Evolutionary conservation across 164 flowering plant species (phyloP).

Genomic region (Annona cherimola): DNA sequence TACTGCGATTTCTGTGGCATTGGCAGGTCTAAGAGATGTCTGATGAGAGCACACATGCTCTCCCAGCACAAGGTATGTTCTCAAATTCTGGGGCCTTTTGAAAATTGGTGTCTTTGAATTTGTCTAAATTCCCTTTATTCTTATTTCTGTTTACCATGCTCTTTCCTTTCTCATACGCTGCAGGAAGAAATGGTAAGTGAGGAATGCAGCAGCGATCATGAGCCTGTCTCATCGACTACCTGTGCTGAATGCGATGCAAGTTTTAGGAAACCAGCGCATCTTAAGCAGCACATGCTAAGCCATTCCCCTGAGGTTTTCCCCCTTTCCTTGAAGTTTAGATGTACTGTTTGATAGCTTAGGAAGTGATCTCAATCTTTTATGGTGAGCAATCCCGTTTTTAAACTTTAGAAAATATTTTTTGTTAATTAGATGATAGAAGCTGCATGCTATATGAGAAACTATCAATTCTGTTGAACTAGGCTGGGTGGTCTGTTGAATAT

Average conservation of each 20-base stretch:
- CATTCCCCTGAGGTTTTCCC: conserved; percentile 72
- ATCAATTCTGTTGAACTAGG: too few species aligned
- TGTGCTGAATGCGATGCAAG: conserved; percentile 71
- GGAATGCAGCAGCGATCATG: conserved; percentile 10
- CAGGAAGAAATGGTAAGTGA: conserved; percentile 36
- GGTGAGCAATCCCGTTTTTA: too few species aligned
- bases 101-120: too few species aligned
- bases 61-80: conserved; percentile 20
- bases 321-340: not conserved
- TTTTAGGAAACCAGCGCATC: conserved; percentile 73
- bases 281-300: conserved; percentile 79
- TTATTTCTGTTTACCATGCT: too few species aligned
- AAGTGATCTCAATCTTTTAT: too few species aligned
- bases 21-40: conserved; percentile 25
- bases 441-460: too few species aligned
- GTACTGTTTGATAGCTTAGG: not conserved
- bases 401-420: too few species aligned
- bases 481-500: too few species aligned
- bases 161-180: not conserved
- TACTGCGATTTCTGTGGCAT: conserved; percentile 24
- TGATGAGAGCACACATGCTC: conserved; percentile 16
- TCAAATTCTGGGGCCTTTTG: not conserved
- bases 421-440: too few species aligned
- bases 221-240: conserved; percentile 23
- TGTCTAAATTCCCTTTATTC: too few species aligned